Percentiles rank a stretch among this genome's conserved stretches.
Conservation (phyloP, 1,139 yeast species). For the Taphrina populina region DNA sequence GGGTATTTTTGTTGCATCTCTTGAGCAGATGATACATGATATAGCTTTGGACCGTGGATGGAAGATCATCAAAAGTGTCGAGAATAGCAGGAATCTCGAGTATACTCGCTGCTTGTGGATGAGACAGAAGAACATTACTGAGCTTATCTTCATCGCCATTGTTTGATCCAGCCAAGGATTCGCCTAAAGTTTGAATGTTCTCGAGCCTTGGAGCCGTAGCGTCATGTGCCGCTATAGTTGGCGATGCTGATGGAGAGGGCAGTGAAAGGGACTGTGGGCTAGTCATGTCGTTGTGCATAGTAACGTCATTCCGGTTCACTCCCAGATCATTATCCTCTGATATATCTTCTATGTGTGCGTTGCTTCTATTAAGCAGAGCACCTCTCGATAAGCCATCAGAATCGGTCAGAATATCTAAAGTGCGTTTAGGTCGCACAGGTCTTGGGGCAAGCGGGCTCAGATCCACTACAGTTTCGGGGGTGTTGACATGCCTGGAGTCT, state of each 20-base stretch:
- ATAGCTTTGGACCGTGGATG: conserved; percentile 41
- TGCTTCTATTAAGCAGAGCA: too few relatives aligned
- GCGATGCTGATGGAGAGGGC: conserved; percentile 44
- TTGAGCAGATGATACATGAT: conserved; percentile 62
- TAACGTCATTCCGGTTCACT: conserved; percentile 7
- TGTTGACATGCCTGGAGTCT: background rate
- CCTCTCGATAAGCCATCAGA: too few relatives aligned
- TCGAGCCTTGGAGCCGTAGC: conserved; percentile 28
- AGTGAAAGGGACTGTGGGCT: conserved; percentile 39
- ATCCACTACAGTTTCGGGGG: background rate
- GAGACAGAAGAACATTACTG: background rate
- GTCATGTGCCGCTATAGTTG: conserved; percentile 38
- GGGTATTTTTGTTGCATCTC: conserved; percentile 62
- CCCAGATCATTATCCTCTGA: conserved; percentile 2
- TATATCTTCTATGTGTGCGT: too few relatives aligned
- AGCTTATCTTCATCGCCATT: background rate
- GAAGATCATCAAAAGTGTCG: conserved; percentile 45
- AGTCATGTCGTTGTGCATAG: conserved; percentile 22
- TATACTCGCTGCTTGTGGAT: conserved; percentile 34
- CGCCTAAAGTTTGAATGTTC: too few relatives aligned
- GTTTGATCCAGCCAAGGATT: too few relatives aligned
- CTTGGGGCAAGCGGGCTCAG: background rate
- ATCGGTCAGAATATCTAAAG: conserved; percentile 16
- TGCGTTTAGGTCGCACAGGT: conserved; percentile 5
- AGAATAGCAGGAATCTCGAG: conserved; percentile 43